Conservation (phyloP, 331 rosid genomes). For the Acacia concinna region DNA sequence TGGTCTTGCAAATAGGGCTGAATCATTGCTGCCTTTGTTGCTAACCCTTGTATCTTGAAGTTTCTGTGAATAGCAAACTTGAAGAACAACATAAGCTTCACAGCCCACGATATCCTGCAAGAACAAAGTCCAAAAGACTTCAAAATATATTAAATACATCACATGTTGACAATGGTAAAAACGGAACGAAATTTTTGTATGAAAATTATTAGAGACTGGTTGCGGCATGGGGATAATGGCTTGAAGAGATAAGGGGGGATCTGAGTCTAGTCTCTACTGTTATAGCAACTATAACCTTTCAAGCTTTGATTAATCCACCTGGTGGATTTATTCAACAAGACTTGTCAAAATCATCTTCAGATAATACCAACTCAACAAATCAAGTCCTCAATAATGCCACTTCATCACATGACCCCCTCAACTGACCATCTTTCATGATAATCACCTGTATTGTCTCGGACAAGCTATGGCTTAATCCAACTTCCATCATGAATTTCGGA, state of each 20-base stretch:
- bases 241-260: not conserved
- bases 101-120: not conserved
- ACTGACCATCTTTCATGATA: not conserved
- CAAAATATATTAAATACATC: too few relatives aligned
- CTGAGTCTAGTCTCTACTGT: not conserved
- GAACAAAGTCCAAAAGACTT: not conserved
- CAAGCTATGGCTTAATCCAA: not conserved
- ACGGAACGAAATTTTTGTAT: too few relatives aligned
- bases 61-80: not conserved
- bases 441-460: not conserved
- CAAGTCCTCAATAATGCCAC: not conserved
- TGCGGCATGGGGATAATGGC: not conserved
- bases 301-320: not conserved
- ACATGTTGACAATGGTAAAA: not conserved
- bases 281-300: not conserved
- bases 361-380: not conserved
- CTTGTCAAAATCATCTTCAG: not conserved
- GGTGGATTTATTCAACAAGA: not conserved
- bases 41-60: too few relatives aligned
- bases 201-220: not conserved
- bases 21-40: too few relatives aligned
- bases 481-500: accelerated
- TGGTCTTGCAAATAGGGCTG: too few relatives aligned
- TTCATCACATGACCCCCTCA: not conserved
- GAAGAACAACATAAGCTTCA: not conserved